Base-by-base conservation (phyloP, 2,329 filamentous ascomycete species). In the Hypocrella siamensis region DNA sequence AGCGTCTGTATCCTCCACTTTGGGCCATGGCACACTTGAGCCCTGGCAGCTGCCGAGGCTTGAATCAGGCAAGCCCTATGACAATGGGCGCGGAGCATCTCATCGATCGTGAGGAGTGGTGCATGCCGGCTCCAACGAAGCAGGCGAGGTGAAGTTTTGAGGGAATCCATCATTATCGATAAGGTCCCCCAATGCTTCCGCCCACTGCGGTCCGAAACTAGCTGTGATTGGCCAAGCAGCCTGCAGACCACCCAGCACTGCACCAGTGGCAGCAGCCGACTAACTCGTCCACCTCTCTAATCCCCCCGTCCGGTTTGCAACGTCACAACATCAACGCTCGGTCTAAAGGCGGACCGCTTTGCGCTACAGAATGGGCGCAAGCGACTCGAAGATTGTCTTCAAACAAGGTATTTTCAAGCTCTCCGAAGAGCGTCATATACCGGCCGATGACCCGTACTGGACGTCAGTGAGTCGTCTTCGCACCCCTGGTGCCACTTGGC, bases 331-430 rank as follows among this genome's bases (percentile, higher is more conserved):
- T 25, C 30, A 28, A 19, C 34, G 38, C 40, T 39, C 37, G 30
- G 34, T 22, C 28, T 30, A 25, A 19, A 27, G 29, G 37, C 28
- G 28, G 25, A 30, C 19, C 33, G 38, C 43, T 43, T 49, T 43
- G 40, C 42, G 38, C 43, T 39, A 37, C 44, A 42, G 41, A 27
- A 98, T 98, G 90, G 90, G 90, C 58, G 88, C 88, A 52, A 94
- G 88, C 60, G 88, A 96, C 63, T 96, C 88, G 48, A 96, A 96
- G 70, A 76, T 96, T 52, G 84, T 88, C 52, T 96, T 98, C 70
- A 96, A 94, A 61, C 83, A 93, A 60, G 88, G 86, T 59, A 93
- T 96, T 62, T 94, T 96, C 64, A 76, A 81, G 51, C 74, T 98
- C 37, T 90, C 85, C n/a, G 85, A 93, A 54, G 80, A 93, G 54